Percentiles rank a stretch among this genome's conserved stretches.
phyloP scores from a whole-genome alignment of 148 eudicot genomes.

The Tetragonia tetragonoides region DNA sequence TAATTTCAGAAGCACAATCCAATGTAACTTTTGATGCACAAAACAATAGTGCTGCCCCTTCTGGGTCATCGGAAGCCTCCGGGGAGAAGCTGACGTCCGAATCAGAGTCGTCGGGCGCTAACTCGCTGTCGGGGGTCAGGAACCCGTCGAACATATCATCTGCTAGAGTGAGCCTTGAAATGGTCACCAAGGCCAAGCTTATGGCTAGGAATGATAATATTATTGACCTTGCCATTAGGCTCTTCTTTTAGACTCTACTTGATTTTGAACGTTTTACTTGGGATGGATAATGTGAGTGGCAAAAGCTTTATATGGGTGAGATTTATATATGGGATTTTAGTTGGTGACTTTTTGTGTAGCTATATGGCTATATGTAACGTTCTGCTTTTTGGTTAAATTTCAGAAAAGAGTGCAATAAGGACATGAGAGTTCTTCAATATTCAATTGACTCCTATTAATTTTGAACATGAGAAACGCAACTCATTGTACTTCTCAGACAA shows the following conservation, averaged over 20 bases:
- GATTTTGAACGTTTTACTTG: not conserved
- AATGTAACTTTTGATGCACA: constrained; percentile 18
- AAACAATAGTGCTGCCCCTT: not conserved
- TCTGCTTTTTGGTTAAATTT: too few relatives aligned
- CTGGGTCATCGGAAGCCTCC: constrained; percentile 1
- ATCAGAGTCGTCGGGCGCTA: constrained; percentile 4
- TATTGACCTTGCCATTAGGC: not conserved
- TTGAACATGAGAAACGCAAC: too few relatives aligned
- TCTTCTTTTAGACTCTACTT: not conserved
- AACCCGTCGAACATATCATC: not conserved
- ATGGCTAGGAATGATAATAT: not conserved
- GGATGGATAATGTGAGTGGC: not conserved
- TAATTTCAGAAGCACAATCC: constrained; percentile 5
- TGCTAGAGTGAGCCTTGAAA: not conserved
- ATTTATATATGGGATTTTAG: too few relatives aligned
- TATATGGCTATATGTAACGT: too few relatives aligned
- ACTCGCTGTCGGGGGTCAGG: not conserved
- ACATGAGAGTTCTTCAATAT: too few relatives aligned
- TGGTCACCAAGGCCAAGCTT: not conserved
- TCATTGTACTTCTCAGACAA: too few relatives aligned
- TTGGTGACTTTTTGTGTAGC: too few relatives aligned
- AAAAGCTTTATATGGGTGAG: too few relatives aligned
- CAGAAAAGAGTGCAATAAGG: too few relatives aligned
- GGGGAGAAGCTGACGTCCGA: constrained; percentile 19
- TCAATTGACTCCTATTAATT: too few relatives aligned